phyloP scores from a whole-genome alignment of 2,329 filamentous ascomycete species.

The Mycocentrospora acerina region DNA sequence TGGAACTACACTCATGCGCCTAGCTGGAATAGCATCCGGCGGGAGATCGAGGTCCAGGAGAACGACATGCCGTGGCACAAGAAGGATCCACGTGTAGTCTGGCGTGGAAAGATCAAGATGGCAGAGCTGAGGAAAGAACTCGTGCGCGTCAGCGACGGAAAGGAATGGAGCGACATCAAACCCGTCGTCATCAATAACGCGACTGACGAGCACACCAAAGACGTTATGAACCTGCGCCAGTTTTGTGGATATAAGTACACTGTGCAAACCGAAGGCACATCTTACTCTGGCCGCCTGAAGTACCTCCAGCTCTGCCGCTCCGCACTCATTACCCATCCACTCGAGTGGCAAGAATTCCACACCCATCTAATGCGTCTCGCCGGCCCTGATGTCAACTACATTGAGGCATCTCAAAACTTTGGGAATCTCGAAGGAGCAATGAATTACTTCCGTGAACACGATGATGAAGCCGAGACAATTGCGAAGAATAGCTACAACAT shows the following conservation, averaged over 20 bases:
- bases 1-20: slow-evolving; percentile 40
- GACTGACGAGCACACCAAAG: slow-evolving; percentile 30
- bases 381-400: slow-evolving; percentile 35
- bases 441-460: slow-evolving; percentile 33
- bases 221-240: slow-evolving; percentile 36
- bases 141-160: slow-evolving; percentile 29
- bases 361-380: slow-evolving; percentile 35
- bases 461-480: slow-evolving; percentile 31
- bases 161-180: slow-evolving; percentile 36
- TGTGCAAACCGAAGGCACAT: slow-evolving; percentile 56
- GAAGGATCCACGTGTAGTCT: slow-evolving; percentile 34
- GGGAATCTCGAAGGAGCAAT: slow-evolving; percentile 33
- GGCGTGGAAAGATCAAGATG: slow-evolving; percentile 39
- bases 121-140: slow-evolving; percentile 31
- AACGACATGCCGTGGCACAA: slow-evolving; percentile 25
- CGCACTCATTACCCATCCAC: slow-evolving; percentile 34
- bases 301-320: slow-evolving; percentile 54
- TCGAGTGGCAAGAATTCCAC: slow-evolving; percentile 39
- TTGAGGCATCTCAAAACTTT: slow-evolving; percentile 36
- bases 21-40: slow-evolving; percentile 36
- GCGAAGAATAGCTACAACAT: slow-evolving; percentile 35
- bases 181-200: slow-evolving; percentile 38
- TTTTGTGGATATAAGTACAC: slow-evolving; percentile 53
- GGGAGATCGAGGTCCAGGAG: slow-evolving; percentile 29
- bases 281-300: slow-evolving; percentile 56